A percentile compares a stretch with the other conserved stretches of the same genome.
Conservation (phyloP, 257 asterid genomes). For the Datura wrightii region DNA sequence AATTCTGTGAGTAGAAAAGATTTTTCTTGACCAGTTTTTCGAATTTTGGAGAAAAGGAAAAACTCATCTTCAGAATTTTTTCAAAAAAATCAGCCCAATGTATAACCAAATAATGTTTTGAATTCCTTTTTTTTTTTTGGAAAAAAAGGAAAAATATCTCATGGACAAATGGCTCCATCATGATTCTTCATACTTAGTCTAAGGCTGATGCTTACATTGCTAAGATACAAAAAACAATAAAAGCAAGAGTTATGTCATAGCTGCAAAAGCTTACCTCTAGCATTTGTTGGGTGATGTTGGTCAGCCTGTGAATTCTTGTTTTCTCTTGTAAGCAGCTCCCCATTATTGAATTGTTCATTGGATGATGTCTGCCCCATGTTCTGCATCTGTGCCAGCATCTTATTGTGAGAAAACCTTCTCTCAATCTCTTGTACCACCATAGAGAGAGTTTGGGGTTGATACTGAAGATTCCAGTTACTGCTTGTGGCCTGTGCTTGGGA, state of each 20-base stretch:
- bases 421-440: constrained; percentile 40
- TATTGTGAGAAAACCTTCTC: constrained; percentile 39
- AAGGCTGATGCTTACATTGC: neutral
- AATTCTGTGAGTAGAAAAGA: neutral
- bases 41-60: neutral
- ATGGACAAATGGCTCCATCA: neutral
- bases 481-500: constrained; percentile 40
- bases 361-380: constrained; percentile 43
- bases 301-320: constrained; percentile 38
- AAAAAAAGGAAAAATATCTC: neutral
- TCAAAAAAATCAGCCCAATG: neutral
- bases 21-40: neutral
- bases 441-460: constrained; percentile 39
- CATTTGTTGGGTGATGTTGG: constrained; percentile 46
- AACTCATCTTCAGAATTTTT: neutral
- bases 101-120: neutral
- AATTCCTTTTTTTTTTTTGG: neutral
- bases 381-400: constrained; percentile 39
- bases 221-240: neutral
- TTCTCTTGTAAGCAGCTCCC: constrained; percentile 44
- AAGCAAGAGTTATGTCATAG: constrained; percentile 12
- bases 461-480: constrained; percentile 42
- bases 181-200: neutral
- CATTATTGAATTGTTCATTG: constrained; percentile 40
- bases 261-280: constrained; percentile 52